Base-by-base conservation (phyloP, 805 yeast species). In the Yamadazyma paraphyllophila region DNA sequence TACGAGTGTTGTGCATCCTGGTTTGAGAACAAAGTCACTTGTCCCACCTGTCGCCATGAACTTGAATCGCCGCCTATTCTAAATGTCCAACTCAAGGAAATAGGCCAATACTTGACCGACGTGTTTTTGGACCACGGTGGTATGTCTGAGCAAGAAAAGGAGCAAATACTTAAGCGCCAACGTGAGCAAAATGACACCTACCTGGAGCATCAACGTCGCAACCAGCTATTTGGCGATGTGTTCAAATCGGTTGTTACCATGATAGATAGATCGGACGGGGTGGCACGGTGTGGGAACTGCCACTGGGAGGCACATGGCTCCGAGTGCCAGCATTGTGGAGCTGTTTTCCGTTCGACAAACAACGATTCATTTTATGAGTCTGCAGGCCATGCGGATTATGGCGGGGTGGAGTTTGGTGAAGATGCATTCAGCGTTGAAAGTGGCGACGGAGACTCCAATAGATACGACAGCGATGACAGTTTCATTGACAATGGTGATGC, bases 251-350 rank as follows among this genome's bases (percentile, higher is more conserved):
- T 80, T 2, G 61, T 71, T 12, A 81, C 84, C 0, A 61, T 81
- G 2, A 67, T 82, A 1, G 90, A 83, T 55, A 68, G 67, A 25
- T 78, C 79, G 25, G 92, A 86, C 55, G 90, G 90, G 2, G 87
- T 85, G 8, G 79, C 85, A 0, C 64, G 92, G 44, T 86, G 94
- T 57, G 78, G 85, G 7, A 76, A 79, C 46, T 86, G 94, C 59
- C 89, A 82, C 56, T 86, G 92, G 92, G 92, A 86, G 55, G 81
- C 85, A 1, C 79, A 78, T 49, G 89, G 87, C 0, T 65, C 74
- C 3, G 69, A 63, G n/a, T 86, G 94, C 56, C 71, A 79, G 5
- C 85, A 85, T 55, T 86, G 94, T 61, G 84, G 85, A 4, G 65
- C 78, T 46, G 59, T 80, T 27, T 74, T 84, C 49, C 56, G 72